Conservation (phyloP, 352 stramenopile species). For the Globisporangium paddicum region DNA sequence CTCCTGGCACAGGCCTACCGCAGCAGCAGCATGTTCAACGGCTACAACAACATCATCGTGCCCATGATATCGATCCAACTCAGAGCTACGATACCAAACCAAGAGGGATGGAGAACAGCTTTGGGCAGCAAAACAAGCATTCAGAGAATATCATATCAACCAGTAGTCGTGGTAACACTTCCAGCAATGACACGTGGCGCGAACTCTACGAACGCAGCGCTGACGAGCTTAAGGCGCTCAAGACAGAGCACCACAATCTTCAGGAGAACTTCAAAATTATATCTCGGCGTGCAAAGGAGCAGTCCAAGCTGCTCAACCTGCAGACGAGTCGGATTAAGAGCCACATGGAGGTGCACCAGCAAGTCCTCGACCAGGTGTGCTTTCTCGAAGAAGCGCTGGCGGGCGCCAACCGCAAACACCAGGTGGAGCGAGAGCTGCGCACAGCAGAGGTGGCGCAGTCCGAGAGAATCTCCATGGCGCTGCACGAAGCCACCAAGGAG, state of each 20-base stretch:
- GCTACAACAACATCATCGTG: neutral
- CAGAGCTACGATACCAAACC: neutral
- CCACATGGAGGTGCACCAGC: slow-evolving; percentile 54
- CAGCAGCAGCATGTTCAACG: neutral
- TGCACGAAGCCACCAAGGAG: slow-evolving; percentile 47
- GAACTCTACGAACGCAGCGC: slow-evolving; percentile 19
- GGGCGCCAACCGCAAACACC: slow-evolving; percentile 29
- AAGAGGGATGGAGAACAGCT: slow-evolving; percentile 7
- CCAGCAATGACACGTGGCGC: slow-evolving; percentile 20
- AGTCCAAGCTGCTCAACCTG: slow-evolving; percentile 59
- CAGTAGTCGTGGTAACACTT: neutral
- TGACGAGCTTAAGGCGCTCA: slow-evolving; percentile 22
- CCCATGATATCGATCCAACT: neutral
- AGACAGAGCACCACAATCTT: slow-evolving; percentile 26
- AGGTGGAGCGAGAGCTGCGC: slow-evolving; percentile 49
- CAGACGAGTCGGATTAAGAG: slow-evolving; percentile 47
- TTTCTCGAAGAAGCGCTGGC: slow-evolving; percentile 39
- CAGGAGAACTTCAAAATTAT: slow-evolving; percentile 56
- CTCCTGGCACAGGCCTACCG: neutral
- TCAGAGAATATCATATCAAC: neutral
- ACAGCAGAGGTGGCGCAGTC: slow-evolving; percentile 49
- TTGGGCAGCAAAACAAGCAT: neutral
- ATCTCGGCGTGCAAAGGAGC: slow-evolving; percentile 50
- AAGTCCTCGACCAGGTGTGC: slow-evolving; percentile 43
- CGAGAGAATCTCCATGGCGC: slow-evolving; percentile 41